Evolutionary conservation across 305 asterid genomes (phyloP).

Genomic region (Coffea humblotiana): DNA sequence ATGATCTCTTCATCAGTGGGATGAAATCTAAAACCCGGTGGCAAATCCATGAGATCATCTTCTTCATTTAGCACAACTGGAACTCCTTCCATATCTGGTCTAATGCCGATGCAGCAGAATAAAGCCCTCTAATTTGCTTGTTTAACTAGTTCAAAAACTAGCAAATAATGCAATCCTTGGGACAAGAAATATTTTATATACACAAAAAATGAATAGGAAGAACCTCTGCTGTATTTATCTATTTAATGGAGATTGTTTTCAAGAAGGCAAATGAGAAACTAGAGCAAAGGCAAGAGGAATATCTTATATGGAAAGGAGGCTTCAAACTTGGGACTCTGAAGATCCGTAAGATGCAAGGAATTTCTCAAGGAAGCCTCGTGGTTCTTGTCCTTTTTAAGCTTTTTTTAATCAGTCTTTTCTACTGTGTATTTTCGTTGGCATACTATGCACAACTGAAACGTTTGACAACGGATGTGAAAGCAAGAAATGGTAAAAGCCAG

Average conservation of each 20-base stretch:
- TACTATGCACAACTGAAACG: conserved; percentile 8
- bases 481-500: conserved; percentile 16
- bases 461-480: conserved; percentile 22
- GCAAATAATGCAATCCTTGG: not conserved
- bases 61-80: conserved; percentile 23
- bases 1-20: conserved; percentile 87
- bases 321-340: conserved; percentile 19
- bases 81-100: conserved; percentile 25
- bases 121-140: not conserved
- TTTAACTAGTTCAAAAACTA: not conserved
- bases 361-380: conserved; percentile 37
- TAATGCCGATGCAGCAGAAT: not conserved
- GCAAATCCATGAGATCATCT: conserved; percentile 30
- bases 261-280: conserved; percentile 33
- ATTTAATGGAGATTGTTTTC: not conserved
- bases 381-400: conserved; percentile 13
- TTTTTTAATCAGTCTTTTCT: not conserved
- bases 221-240: not conserved
- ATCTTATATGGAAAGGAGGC: conserved; percentile 38
- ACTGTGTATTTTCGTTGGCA: not conserved
- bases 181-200: not conserved
- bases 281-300: conserved; percentile 13
- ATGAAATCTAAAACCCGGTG: conserved; percentile 73
- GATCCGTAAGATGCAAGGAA: conserved; percentile 66
- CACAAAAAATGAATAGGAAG: not conserved